Conservation (phyloP, 225 moss, liverwort and hornwort species). For the Polytrichum commune region DNA sequence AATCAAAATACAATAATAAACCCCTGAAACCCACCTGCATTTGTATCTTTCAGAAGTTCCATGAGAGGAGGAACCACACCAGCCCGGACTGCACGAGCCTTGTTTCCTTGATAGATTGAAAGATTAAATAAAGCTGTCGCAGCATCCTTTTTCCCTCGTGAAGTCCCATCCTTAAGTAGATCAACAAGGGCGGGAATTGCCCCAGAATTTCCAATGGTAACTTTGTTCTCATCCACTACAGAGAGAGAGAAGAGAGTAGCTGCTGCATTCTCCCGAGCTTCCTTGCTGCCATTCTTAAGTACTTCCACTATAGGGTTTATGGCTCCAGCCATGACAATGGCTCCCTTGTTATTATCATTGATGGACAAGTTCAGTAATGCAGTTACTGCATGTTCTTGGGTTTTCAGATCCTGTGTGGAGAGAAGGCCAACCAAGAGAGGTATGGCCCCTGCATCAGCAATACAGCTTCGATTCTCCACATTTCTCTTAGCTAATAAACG, state of each 20-base stretch:
- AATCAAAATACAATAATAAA: background rate
- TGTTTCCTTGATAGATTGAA: constrained; percentile 60
- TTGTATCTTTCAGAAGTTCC: constrained; percentile 44
- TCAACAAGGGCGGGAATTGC: constrained; percentile 70
- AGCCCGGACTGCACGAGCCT: constrained; percentile 51
- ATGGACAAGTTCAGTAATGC: constrained; percentile 70
- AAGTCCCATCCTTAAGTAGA: constrained; percentile 54
- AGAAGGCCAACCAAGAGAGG: constrained; percentile 55
- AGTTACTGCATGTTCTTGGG: constrained; percentile 70
- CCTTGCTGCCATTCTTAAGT: constrained; percentile 62
- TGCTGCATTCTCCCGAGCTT: constrained; percentile 68
- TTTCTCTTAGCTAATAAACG: constrained; percentile 59
- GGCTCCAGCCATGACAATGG: constrained; percentile 56
- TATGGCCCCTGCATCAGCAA: constrained; percentile 66
- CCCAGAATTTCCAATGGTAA: constrained; percentile 53
- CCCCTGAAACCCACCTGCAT: constrained; percentile 27
- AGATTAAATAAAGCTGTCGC: constrained; percentile 58
- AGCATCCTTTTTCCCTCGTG: constrained; percentile 69
- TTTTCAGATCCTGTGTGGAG: constrained; percentile 43
- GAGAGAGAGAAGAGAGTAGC: constrained; percentile 69
- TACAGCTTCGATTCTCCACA: constrained; percentile 64
- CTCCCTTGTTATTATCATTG: constrained; percentile 58
- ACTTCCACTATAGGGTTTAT: constrained; percentile 73
- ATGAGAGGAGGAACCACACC: constrained; percentile 61
- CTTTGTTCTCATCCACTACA: constrained; percentile 62